A percentile compares a stretch with the other conserved stretches of the same genome.
Evolutionary conservation across 352 stramenopile species (phyloP).

Genomic region (Pseudoperonospora humuli): DNA sequence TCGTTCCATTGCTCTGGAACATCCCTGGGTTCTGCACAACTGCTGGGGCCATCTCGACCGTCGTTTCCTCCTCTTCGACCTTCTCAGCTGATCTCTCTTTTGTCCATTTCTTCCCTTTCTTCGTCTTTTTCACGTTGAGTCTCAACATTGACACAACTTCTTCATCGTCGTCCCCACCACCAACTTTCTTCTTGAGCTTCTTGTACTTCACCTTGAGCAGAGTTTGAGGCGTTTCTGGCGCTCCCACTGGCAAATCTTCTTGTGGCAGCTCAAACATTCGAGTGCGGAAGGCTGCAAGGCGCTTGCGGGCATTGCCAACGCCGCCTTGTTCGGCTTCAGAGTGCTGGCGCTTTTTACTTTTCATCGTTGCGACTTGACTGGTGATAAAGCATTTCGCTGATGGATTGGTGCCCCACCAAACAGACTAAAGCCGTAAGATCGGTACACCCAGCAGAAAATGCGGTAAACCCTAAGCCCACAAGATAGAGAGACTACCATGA

Average conservation of each 20-base stretch:
- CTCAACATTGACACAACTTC: slow-evolving; percentile 32
- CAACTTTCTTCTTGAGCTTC: slow-evolving; percentile 21
- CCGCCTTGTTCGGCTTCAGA: slow-evolving; percentile 10
- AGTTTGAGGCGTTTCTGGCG: slow-evolving; percentile 22
- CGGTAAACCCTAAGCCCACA: too few species aligned
- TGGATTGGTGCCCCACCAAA: too few species aligned
- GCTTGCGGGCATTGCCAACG: slow-evolving; percentile 29
- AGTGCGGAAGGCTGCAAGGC: slow-evolving; percentile 40
- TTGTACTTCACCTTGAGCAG: slow-evolving; percentile 34
- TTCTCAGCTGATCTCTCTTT: slow-evolving; percentile 7
- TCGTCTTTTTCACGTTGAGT: slow-evolving; percentile 24
- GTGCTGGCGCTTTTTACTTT: slow-evolving; percentile 32
- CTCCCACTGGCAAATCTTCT: background rate
- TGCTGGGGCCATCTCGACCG: slow-evolving; percentile 4
- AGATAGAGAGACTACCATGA: too few species aligned
- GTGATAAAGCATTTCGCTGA: too few species aligned
- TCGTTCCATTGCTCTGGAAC: background rate
- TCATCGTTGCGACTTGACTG: too few species aligned
- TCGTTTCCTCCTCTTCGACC: slow-evolving; percentile 8
- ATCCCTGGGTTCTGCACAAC: slow-evolving; percentile 8
- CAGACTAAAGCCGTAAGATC: too few species aligned
- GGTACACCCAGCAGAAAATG: too few species aligned
- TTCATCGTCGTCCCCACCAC: slow-evolving; percentile 12
- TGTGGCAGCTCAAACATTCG: slow-evolving; percentile 49
- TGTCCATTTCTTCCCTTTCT: slow-evolving; percentile 8